Evolutionary conservation across 352 stramenopile species (phyloP).

Genomic region (Globisporangium cylindrosporum): DNA sequence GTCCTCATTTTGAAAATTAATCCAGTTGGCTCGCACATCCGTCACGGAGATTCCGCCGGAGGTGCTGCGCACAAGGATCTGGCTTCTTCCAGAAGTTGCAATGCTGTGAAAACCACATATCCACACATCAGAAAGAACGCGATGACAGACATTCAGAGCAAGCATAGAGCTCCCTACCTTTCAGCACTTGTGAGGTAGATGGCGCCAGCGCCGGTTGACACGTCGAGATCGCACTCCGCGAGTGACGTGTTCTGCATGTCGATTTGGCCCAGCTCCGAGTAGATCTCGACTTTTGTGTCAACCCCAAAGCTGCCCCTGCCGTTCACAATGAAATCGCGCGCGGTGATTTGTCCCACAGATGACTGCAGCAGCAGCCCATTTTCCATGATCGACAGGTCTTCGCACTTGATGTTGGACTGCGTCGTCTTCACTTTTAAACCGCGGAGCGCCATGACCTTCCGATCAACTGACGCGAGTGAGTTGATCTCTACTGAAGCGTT

Average conservation of each 20-base stretch:
- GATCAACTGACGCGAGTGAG: constrained; percentile 13
- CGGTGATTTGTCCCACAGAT: constrained; percentile 45
- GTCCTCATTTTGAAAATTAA: constrained; percentile 40
- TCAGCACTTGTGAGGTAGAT: constrained; percentile 34
- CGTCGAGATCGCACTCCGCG: constrained; percentile 46
- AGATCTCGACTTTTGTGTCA: constrained; percentile 31
- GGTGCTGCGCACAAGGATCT: constrained; percentile 37
- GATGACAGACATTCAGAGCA: neutral
- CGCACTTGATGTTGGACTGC: constrained; percentile 48
- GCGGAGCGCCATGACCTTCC: constrained; percentile 22
- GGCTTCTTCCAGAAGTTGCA: constrained; percentile 47
- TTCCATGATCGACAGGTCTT: constrained; percentile 33
- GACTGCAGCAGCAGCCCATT: constrained; percentile 36
- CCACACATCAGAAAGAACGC: neutral
- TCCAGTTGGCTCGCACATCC: constrained; percentile 52
- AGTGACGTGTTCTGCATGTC: constrained; percentile 45
- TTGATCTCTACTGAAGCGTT: constrained; percentile 60
- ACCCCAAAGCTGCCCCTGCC: constrained; percentile 19
- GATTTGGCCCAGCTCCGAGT: constrained; percentile 47
- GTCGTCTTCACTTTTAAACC: constrained; percentile 36
- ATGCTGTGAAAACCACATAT: constrained; percentile 23
- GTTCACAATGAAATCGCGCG: constrained; percentile 45
- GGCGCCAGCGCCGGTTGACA: constrained; percentile 47
- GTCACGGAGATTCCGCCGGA: constrained; percentile 48
- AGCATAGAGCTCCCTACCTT: constrained; percentile 28